A percentile compares a stretch with the other conserved stretches of the same genome.
phyloP scores from a whole-genome alignment of 805 yeast genomes.

The Teunomyces lycoperdinae region DNA sequence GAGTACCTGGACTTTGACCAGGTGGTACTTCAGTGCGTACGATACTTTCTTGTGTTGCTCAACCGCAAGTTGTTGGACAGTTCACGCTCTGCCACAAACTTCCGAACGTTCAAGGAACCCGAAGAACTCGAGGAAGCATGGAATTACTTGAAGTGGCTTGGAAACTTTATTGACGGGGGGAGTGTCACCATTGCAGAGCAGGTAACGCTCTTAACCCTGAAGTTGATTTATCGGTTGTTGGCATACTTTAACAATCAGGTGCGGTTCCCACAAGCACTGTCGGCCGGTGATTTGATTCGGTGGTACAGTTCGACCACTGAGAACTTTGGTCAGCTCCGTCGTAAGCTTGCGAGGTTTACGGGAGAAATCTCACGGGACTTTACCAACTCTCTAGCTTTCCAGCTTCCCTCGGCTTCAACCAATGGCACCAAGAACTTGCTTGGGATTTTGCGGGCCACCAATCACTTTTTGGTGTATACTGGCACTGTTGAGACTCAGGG shows the following conservation, averaged over 20 bases:
- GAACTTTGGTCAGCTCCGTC: conserved; percentile 69
- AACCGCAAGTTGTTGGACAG: conserved; percentile 78
- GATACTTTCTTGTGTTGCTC: conserved; percentile 65
- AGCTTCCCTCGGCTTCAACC: conserved; percentile 42
- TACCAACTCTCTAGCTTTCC: conserved; percentile 67
- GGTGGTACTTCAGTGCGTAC: conserved; percentile 69
- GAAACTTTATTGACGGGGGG: conserved; percentile 76
- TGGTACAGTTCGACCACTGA: conserved; percentile 71
- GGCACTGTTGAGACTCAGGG: conserved; percentile 73
- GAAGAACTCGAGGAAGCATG: conserved; percentile 85
- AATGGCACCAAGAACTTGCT: conserved; percentile 50
- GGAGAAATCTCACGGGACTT: conserved; percentile 64
- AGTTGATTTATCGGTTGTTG: conserved; percentile 65
- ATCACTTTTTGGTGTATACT: conserved; percentile 76
- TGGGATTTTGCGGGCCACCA: conserved; percentile 56
- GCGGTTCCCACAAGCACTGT: conserved; percentile 51
- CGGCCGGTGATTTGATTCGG: conserved; percentile 41
- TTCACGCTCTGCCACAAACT: conserved; percentile 57
- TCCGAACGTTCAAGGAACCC: conserved; percentile 85
- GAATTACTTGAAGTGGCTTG: conserved; percentile 72
- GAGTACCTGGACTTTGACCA: conserved; percentile 52
- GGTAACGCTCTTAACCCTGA: conserved; percentile 61
- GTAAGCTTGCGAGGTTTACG: conserved; percentile 79
- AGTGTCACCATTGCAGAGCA: conserved; percentile 79
- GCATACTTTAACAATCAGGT: conserved; percentile 72